These are phyloP conservation scores for Arctium minus DNA, from an alignment of 129 eudicot genomes.

Conservation along the genomic window DNA sequence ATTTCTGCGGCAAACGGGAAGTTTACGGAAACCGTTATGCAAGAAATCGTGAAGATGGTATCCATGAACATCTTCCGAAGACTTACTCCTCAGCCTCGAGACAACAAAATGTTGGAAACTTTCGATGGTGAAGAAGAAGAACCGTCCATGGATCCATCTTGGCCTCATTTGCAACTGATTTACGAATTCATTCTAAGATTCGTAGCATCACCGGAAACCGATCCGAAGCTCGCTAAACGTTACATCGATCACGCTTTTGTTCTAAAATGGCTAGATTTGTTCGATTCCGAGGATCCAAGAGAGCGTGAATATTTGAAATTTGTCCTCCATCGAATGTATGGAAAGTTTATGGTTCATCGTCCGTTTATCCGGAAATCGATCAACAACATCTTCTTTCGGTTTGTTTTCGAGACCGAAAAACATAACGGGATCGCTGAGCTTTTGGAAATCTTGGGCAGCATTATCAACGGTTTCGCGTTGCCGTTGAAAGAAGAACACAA, in stretches of 20 bases:
- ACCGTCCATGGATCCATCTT: constrained; percentile 67
- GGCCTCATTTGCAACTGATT: constrained; percentile 68
- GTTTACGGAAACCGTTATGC: constrained; percentile 53
- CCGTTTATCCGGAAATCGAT: constrained; percentile 71
- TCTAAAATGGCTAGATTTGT: constrained; percentile 51
- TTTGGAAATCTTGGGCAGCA: constrained; percentile 68
- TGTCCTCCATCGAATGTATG: constrained; percentile 70
- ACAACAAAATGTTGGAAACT: constrained; percentile 51
- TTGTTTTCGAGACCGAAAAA: constrained; percentile 68
- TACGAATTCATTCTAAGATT: constrained; percentile 61
- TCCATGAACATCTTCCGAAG: constrained; percentile 54
- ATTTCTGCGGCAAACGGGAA: constrained; percentile 51
- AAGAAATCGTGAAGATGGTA: constrained; percentile 62
- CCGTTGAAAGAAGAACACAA: constrained; percentile 81
- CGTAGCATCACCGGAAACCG: constrained; percentile 74
- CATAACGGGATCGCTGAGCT: constrained; percentile 77
- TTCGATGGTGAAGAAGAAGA: constrained; percentile 73
- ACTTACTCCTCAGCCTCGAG: constrained; percentile 56
- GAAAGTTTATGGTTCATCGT: constrained; percentile 83
- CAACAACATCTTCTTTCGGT: constrained; percentile 60
- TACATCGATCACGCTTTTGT: constrained; percentile 58
- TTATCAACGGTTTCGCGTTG: constrained; percentile 69
- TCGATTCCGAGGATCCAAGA: constrained; percentile 72
- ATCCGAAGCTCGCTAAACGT: constrained; percentile 67
- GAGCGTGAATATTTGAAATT: constrained; percentile 69